Percentiles rank a stretch among this genome's conserved stretches.
Conservation (phyloP, 306 rosid species). For the Vigna unguiculata region DNA sequence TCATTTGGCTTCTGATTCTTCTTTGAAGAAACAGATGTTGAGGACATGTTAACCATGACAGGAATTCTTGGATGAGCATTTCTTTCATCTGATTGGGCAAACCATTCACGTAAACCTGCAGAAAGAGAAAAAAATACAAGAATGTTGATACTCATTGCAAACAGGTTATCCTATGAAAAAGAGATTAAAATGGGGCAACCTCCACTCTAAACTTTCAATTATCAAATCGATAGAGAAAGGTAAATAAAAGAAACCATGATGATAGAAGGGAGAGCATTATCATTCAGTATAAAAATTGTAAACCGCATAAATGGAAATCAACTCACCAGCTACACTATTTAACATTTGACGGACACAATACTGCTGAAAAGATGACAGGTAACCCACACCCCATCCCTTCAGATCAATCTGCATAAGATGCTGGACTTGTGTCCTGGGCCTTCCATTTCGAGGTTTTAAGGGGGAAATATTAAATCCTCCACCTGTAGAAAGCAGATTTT, state of each 20-base stretch:
- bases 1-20: conserved; percentile 70
- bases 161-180: conserved; percentile 19
- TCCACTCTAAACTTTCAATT: conserved; percentile 30
- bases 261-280: conserved; percentile 8
- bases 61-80: conserved; percentile 96
- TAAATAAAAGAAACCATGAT: conserved; percentile 16
- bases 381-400: conserved; percentile 99
- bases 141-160: conserved; percentile 19
- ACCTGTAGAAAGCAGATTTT: conserved; percentile 59
- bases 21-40: conserved; percentile 77
- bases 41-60: conserved; percentile 98
- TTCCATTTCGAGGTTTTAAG: conserved; percentile 90
- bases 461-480: conserved; percentile 98
- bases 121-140: conserved; percentile 28
- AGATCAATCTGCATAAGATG: conserved; percentile 98
- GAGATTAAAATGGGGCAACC: conserved; percentile 9
- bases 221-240: background rate
- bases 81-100: conserved; percentile 94
- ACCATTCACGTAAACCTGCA: conserved; percentile 95
- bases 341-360: conserved; percentile 96
- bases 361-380: conserved; percentile 90
- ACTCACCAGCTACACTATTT: conserved; percentile 97
- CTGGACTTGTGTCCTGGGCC: conserved; percentile 97
- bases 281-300: conserved; percentile 37
- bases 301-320: conserved; percentile 20